Evolutionary conservation across 257 asterid genomes (phyloP).

Genomic region (Solanum medicagineum): DNA sequence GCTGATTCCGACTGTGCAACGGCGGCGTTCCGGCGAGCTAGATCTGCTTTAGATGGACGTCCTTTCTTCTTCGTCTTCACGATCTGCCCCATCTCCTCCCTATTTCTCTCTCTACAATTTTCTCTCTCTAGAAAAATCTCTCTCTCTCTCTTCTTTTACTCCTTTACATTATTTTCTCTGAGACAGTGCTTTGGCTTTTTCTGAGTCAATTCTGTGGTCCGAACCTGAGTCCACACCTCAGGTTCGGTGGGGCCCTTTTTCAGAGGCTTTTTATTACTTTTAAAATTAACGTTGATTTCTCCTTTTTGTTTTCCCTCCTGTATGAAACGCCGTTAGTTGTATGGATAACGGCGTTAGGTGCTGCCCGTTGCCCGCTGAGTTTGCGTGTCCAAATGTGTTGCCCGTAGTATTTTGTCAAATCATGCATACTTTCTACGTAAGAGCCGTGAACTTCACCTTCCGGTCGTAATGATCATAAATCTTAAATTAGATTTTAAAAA

Average conservation of each 20-base stretch:
- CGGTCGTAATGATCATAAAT: neutral
- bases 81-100: conserved; percentile 71
- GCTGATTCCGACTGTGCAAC: conserved; percentile 1
- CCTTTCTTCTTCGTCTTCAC: conserved; percentile 88
- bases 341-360: conserved; percentile 30
- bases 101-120: conserved; percentile 26
- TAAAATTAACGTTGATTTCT: neutral
- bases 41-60: conserved; percentile 75
- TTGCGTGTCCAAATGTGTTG: conserved; percentile 7
- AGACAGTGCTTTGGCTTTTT: conserved; percentile 23
- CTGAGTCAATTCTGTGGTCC: conserved; percentile 19
- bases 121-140: conserved; percentile 14
- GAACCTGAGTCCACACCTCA: conserved; percentile 31
- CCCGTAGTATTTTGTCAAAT: neutral
- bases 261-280: neutral
- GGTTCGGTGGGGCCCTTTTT: conserved; percentile 16
- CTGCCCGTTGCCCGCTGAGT: conserved; percentile 18
- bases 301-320: neutral
- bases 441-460: conserved; percentile 20
- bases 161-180: conserved; percentile 39
- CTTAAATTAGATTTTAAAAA: too few relatives aligned
- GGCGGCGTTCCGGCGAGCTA: conserved; percentile 14
- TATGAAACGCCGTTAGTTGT: conserved; percentile 27
- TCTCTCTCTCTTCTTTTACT: conserved; percentile 56
- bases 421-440: neutral